Evolutionary conservation across 2,329 filamentous ascomycete genomes (phyloP), one percentile per base, ranked within the genome.

Genomic region (Xylaria sp.): DNA sequence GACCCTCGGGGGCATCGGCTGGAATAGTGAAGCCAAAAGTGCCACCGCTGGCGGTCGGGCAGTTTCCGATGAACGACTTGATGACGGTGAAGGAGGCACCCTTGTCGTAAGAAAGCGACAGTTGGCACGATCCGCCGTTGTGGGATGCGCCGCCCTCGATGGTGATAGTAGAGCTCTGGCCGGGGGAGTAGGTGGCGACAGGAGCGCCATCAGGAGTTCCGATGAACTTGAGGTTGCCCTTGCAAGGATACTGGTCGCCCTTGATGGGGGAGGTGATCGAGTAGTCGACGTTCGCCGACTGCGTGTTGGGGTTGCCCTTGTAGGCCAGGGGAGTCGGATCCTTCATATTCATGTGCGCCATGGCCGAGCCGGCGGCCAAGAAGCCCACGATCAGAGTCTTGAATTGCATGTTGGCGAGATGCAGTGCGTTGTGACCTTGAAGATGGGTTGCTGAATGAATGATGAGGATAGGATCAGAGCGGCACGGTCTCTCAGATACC

Each of bases 101-200:
- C 63, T 83, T 78, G 76, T 93, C 88, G 74, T 88, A 90, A 37
- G 87, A 90, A 34, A 93, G 78, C 2, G 86, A 84, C 52, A 90
- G 78, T 75, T 94, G 90, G 75, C 90, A 92, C 8, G 86, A 90
- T 47, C 90, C 90, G 46, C 90, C 89, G 44, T 79, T 77, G 75
- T 91, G 89, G 55, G 73, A 74, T 51, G 85, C 84, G 54, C 80
- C 81, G 42, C 89, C 89, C 60, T 75, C 76, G 57, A 92, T 76
- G 60, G 80, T 83, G 74, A 92, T 79, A 65, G 83, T 82, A 74
- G 90, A 85, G 34, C 76, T 74, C 58, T 79, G 73, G 39, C 90
- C 90, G 4, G 86, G 81, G 3, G 75, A 71, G 73, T 88, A 92
- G 23, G 79, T 83, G 42, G 82, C 83, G 18, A 85, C 82, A 3